phyloP scores from a whole-genome alignment of 169 alveolate species.

The Cyclospora cayetanensis region DNA sequence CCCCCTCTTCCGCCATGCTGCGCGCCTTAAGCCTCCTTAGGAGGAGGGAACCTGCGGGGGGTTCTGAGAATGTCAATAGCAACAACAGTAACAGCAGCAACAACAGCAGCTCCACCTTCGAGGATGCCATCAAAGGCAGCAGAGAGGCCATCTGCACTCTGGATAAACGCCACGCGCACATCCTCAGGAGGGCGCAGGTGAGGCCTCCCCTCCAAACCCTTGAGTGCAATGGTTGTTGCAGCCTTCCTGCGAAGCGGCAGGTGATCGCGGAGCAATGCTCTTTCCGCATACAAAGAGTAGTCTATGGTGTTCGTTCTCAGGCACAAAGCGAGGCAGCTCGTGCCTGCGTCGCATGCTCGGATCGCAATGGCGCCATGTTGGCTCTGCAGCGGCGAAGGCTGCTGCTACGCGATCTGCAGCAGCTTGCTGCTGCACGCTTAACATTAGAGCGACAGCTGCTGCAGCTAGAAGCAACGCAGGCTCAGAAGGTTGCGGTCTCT shows the following conservation, averaged over 20 bases:
- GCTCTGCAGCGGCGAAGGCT: conserved; percentile 39
- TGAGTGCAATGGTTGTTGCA: no score
- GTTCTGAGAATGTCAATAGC: neutral
- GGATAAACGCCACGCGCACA: neutral
- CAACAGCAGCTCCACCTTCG: neutral
- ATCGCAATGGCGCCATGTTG: conserved; percentile 40
- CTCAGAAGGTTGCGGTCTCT: conserved; percentile 22
- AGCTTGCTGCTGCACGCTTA: neutral
- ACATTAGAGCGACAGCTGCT: conserved; percentile 45
- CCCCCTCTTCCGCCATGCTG: neutral
- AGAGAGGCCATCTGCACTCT: neutral
- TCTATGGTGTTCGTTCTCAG: neutral
- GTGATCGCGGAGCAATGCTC: no score
- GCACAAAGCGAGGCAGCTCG: neutral
- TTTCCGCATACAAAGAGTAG: no score
- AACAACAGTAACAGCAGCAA: no score
- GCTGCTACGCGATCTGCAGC: neutral
- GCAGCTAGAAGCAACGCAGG: conserved; percentile 19
- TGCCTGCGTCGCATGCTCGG: neutral
- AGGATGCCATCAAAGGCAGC: neutral
- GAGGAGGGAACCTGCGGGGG: neutral
- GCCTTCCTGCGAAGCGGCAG: no score
- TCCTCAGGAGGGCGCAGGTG: neutral
- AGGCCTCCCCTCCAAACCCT: neutral
- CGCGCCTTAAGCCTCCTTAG: neutral